phyloP scores from a whole-genome alignment of 2,329 filamentous ascomycete genomes.

The Clarireedia homoeocarpa region DNA sequence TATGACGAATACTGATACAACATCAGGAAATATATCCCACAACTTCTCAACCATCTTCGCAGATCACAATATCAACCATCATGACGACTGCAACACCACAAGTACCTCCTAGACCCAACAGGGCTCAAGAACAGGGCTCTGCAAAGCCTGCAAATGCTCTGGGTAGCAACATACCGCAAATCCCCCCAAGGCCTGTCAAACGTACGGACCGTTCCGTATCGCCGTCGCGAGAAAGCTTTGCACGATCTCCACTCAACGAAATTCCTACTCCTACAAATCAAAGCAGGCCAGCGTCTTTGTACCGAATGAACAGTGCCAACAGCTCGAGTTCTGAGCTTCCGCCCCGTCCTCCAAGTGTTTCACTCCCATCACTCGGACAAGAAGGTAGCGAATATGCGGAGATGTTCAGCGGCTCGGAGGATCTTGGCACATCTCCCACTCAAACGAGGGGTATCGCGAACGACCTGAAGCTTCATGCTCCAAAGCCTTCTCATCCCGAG shows the following conservation, averaged over 20 bases:
- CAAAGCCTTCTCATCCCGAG: constrained; percentile 75
- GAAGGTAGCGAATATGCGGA: constrained; percentile 85
- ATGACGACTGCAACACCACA: constrained; percentile 31
- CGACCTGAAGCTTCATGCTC: constrained; percentile 80
- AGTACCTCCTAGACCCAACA: constrained; percentile 55
- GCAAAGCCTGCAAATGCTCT: constrained; percentile 31
- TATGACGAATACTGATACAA: constrained; percentile 2
- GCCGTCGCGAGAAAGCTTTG: constrained; percentile 69
- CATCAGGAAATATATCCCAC: constrained; percentile 4
- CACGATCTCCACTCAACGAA: constrained; percentile 80
- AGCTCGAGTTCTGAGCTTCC: constrained; percentile 37
- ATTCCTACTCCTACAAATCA: constrained; percentile 40
- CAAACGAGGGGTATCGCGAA: constrained; percentile 72
- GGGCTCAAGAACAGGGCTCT: constrained; percentile 37
- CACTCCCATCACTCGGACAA: constrained; percentile 75
- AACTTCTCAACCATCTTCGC: constrained; percentile 4
- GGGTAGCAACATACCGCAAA: constrained; percentile 50
- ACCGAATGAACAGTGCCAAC: constrained; percentile 30
- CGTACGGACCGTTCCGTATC: constrained; percentile 67
- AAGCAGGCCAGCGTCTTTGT: constrained; percentile 25
- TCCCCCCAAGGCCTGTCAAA: constrained; percentile 69
- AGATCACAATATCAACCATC: not conserved
- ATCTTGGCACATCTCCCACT: constrained; percentile 46
- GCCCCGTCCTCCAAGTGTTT: constrained; percentile 65
- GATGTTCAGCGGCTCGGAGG: constrained; percentile 40